Percentiles rank a stretch among this genome's conserved stretches.
Evolutionary conservation across 2,329 filamentous ascomycete genomes (phyloP).

Genomic region (Laburnicola sp.): DNA sequence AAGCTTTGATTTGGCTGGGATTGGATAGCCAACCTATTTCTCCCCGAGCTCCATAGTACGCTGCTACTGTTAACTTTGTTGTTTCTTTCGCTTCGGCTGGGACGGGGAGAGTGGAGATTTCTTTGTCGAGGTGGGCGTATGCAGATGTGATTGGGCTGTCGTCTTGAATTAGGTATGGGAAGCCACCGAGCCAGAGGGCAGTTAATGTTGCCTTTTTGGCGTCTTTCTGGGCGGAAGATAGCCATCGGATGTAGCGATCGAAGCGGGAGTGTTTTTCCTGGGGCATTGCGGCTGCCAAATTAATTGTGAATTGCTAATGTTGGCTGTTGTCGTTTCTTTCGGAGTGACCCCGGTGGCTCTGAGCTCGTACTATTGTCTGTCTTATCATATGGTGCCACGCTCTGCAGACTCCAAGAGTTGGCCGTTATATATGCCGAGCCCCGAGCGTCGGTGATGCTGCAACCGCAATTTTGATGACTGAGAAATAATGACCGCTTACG

Average conservation of each 20-base stretch:
- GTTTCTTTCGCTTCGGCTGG: slow-evolving; percentile 7
- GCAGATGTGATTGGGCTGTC: slow-evolving; percentile 1
- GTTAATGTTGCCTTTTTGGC: not conserved
- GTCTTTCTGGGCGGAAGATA: slow-evolving; percentile 5
- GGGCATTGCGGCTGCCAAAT: no score
- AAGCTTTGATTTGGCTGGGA: slow-evolving; percentile 5
- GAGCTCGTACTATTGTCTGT: no score
- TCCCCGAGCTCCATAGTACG: slow-evolving; percentile 3
- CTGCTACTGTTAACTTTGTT: slow-evolving; percentile 5
- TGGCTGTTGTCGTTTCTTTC: no score
- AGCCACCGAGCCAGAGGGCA: not conserved
- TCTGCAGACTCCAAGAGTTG: no score
- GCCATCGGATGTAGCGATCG: not conserved
- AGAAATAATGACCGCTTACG: no score
- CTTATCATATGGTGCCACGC: no score
- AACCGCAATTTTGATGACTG: no score
- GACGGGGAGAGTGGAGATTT: slow-evolving; percentile 4
- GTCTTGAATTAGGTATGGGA: slow-evolving; percentile 8
- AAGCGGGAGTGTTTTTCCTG: no score
- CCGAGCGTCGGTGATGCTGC: no score
- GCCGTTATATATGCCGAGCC: no score
- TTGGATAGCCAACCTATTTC: slow-evolving; percentile 5
- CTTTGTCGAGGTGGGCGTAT: slow-evolving; percentile 1
- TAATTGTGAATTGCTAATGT: no score
- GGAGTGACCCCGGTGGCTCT: no score